Base-by-base conservation (phyloP, 805 yeast genomes). In the Candida sithepensis region DNA sequence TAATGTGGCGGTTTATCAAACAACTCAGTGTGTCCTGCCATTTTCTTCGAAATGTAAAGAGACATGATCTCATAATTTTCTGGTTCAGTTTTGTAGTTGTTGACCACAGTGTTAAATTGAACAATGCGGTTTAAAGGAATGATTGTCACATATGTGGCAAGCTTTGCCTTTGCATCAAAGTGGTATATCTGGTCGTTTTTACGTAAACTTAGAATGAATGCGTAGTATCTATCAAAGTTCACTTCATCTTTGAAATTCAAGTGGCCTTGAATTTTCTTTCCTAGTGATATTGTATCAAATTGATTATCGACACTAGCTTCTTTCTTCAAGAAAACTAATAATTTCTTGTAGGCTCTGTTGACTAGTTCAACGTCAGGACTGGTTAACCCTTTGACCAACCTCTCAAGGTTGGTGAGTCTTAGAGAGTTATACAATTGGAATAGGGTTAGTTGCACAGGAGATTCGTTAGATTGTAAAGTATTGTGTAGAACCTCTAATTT, bases 191-290 rank as follows among this genome's bases (percentile, higher is more conserved):
- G 71, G 61, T 57, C 76, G 77, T 57, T 77, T 42, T 67, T 78
- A 51, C 76, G 67, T 21, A 84, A 55, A 1, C 79, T 71, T 51
- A 81, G 64, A 14, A 79, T 68, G 21, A 78, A 67, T 0, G 85
- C 76, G 46, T 74, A 69, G 26, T 69, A 64, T 0, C 57, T 49
- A 0, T 69, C 52, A 2, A 68, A 57, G 21, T 65, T 57, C 21
- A 60, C 34, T 1, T 44, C 22, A 6, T 43, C 26, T 24, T 45
- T 40, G 13, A 58, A 23, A 13, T 57, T 47, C 7, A 59, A 48
- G 1, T 39, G 8, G 2, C 71, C 71, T 4, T 9, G 33, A 1
- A 60, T 20, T 1, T 37, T n/a, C 48, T 55, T 59, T 16, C 71
- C 71, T 18, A 63, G 38, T 2, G 55, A 34, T 0, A 63, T 41